These are phyloP conservation scores for Tricholoma saponaceum DNA, from an alignment of 768 basidiomycete species.

Conservation along the genomic window DNA sequence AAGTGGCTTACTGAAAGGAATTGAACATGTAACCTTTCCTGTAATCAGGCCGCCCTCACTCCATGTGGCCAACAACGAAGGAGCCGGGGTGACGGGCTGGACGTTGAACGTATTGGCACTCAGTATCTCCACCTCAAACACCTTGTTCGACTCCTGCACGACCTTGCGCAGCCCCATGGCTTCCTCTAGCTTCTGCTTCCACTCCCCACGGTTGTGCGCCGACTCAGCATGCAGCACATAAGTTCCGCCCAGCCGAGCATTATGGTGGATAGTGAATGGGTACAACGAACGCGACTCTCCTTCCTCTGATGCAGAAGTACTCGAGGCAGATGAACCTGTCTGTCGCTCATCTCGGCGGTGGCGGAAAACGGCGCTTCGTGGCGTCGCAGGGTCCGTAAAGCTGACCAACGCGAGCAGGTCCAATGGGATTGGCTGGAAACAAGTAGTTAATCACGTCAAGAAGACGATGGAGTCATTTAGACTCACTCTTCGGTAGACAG, in stretches of 20 bases:
- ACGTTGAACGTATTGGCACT: conserved; percentile 85
- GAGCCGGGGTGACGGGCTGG: conserved; percentile 51
- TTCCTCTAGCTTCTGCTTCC: conserved; percentile 91
- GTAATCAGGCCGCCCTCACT: conserved; percentile 66
- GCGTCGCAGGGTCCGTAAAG: conserved; percentile 72
- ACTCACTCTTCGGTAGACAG: conserved; percentile 72
- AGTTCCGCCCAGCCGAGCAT: conserved; percentile 79
- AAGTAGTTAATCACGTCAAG: conserved; percentile 3
- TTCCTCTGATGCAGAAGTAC: conserved; percentile 34
- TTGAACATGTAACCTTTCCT: conserved; percentile 91
- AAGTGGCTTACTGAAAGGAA: conserved; percentile 74
- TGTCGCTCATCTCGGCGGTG: conserved; percentile 49
- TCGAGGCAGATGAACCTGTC: conserved; percentile 15
- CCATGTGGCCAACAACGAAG: conserved; percentile 46
- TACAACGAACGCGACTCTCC: conserved; percentile 70
- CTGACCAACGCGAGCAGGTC: conserved; percentile 81
- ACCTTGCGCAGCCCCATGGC: conserved; percentile 81
- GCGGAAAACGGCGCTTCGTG: conserved; percentile 50
- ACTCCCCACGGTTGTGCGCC: conserved; percentile 65
- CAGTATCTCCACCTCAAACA: conserved; percentile 90
- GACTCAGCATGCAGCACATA: conserved; percentile 85
- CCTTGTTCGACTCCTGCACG: conserved; percentile 90
- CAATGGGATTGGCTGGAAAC: conserved; percentile 78
- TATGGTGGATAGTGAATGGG: conserved; percentile 86
- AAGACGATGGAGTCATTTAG: not conserved